Base-by-base conservation (phyloP, 140 eudicot genomes). In the Bidens hawaiensis region DNA sequence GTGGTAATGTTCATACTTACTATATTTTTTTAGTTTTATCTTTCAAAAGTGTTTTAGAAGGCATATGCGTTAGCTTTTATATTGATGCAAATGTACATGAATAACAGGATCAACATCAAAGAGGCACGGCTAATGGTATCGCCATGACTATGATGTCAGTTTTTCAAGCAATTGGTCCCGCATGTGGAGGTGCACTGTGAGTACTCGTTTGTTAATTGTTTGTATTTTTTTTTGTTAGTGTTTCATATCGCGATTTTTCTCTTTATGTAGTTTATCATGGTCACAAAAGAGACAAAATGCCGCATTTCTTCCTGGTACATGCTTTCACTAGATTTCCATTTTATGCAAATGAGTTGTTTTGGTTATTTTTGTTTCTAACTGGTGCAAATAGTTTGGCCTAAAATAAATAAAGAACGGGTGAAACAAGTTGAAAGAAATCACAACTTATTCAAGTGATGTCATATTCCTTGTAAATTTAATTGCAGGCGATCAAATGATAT, bases 61-160 rank as follows among this genome's bases (percentile, higher is more conserved):
- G 6, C 34, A 4, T 38, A 47, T 31, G 33, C 28, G 22, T 34
- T n/a, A 22, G 12, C 13, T 15, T 9, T 55, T 31, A 41, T 28
- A 22, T 30, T 41, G 6, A 31, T 14, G 6, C 26, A 41, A 3
- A 28, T 38, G 21, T 62, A 49, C 58, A 51, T 45, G 11, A 23
- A 64, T 60, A 49, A 73, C 75, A 89, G 97, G 76, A 71, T 30
- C 94, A 85, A 72, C 81, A 50, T 50, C 84, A 85, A 76, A 82
- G 96, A 78, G 96, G 95, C 66, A 82, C 88, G 48, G 97, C 97
- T 15, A 85, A 82, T 74, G 97, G 97, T 67, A 78, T 89, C 55
- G 51, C 95, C 54, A 78, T 89, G 86, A 66, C 95, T 19, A 7
- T 62, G 73, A 78, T 33, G 81, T 89, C 97, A n/a, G 58, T 82